A percentile compares a stretch with the other conserved stretches of the same genome.
Conservation (phyloP, 106 monocot genomes). For the Apostasia ramifera region DNA sequence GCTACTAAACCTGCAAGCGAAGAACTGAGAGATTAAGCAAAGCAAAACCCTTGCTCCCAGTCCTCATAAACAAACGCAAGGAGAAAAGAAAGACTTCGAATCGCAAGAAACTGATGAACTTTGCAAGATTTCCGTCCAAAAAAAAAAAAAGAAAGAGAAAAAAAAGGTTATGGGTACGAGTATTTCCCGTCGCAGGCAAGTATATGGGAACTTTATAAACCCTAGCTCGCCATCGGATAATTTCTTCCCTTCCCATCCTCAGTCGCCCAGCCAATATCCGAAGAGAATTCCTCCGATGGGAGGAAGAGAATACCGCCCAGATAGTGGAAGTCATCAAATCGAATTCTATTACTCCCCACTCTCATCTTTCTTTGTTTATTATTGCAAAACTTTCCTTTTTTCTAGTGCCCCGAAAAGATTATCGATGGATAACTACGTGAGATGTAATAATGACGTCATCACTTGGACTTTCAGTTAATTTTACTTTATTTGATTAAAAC, state of each 20-base stretch:
- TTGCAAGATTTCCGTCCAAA: no score
- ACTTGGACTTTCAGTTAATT: no score
- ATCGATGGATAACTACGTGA: no score
- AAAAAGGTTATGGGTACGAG: neutral
- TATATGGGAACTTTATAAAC: neutral
- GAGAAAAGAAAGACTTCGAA: neutral
- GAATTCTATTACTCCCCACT: neutral
- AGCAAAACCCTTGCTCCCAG: neutral
- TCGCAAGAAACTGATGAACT: neutral
- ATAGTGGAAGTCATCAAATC: slow-evolving; percentile 5
- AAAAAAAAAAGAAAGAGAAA: neutral
- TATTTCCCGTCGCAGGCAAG: neutral
- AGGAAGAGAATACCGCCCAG: neutral
- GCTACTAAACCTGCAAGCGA: neutral
- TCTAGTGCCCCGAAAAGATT: no score
- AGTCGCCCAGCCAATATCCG: slow-evolving; percentile 2
- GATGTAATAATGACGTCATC: no score
- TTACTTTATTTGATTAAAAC: no score
- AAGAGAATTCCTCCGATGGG: neutral
- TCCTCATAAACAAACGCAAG: neutral
- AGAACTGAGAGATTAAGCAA: neutral
- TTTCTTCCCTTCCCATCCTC: neutral
- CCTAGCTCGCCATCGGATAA: neutral
- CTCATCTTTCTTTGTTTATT: no score
- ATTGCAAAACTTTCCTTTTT: no score